Evolutionary conservation across 306 rosid species (phyloP).

Genomic region (Glycine latifolia): DNA sequence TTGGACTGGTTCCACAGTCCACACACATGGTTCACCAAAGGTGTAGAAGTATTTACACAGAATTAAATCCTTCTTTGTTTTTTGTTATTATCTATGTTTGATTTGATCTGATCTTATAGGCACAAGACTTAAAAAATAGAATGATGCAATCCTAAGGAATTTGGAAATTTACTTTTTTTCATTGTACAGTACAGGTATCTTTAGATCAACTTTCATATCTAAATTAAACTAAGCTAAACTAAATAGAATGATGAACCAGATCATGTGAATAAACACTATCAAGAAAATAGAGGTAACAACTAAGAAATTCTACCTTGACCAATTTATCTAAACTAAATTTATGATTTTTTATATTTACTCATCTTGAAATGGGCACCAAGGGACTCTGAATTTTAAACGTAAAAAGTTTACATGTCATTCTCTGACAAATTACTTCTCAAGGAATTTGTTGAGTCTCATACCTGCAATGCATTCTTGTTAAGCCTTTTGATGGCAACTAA

Average conservation of each 20-base stretch:
- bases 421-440: not conserved
- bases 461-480: slow-evolving; percentile 80
- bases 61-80: too few species aligned
- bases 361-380: not conserved
- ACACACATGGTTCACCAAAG: too few species aligned
- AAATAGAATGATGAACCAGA: not conserved
- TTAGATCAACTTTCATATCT: not conserved
- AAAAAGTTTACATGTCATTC: slow-evolving; percentile 20
- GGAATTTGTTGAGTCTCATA: slow-evolving; percentile 45
- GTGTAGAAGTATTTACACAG: too few species aligned
- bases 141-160: too few species aligned
- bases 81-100: too few species aligned
- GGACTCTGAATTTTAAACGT: not conserved
- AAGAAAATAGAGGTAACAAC: not conserved
- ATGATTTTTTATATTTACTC: not conserved
- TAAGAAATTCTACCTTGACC: not conserved
- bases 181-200: not conserved
- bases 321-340: not conserved
- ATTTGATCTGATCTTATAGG: too few species aligned
- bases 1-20: too few species aligned
- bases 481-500: slow-evolving; percentile 82
- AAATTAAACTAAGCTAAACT: not conserved
- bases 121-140: too few species aligned
- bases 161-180: not conserved
- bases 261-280: too few species aligned